These are phyloP conservation scores for Halophytophthora batemanensis DNA, from an alignment of 352 stramenopile species.

Conservation along the genomic window DNA sequence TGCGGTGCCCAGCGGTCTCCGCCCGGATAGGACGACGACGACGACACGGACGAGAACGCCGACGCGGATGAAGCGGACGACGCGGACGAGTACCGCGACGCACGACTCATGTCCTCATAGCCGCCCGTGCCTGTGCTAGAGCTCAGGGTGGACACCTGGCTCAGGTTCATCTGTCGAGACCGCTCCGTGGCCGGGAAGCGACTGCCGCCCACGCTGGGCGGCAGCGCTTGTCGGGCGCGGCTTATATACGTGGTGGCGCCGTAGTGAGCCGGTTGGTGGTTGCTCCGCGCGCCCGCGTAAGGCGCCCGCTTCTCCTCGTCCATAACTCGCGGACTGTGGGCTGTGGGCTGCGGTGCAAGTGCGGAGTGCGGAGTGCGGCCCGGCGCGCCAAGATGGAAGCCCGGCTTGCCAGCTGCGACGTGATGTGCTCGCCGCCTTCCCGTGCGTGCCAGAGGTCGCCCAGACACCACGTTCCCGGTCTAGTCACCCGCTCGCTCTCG, in stretches of 20 bases:
- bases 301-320: conserved; percentile 31
- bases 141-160: conserved; percentile 30
- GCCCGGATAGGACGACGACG: conserved; percentile 28
- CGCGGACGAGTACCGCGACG: conserved; percentile 58
- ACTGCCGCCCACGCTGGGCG: conserved; percentile 5
- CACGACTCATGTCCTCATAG: conserved; percentile 51
- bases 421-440: no score
- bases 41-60: conserved; percentile 36
- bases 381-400: no score
- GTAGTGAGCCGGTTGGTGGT: neutral
- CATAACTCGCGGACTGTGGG: conserved; percentile 9
- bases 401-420: no score
- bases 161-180: conserved; percentile 49
- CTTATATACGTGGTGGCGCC: neutral
- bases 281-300: neutral
- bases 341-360: neutral
- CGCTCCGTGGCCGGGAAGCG: conserved; percentile 31
- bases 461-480: no score
- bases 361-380: no score
- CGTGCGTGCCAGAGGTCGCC: no score
- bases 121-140: conserved; percentile 9
- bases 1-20: conserved; percentile 68
- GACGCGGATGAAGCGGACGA: conserved; percentile 30
- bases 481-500: no score
- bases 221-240: conserved; percentile 10